phyloP scores from a whole-genome alignment of 768 basidiomycete genomes.

The Strobilomyces echinocephalus region DNA sequence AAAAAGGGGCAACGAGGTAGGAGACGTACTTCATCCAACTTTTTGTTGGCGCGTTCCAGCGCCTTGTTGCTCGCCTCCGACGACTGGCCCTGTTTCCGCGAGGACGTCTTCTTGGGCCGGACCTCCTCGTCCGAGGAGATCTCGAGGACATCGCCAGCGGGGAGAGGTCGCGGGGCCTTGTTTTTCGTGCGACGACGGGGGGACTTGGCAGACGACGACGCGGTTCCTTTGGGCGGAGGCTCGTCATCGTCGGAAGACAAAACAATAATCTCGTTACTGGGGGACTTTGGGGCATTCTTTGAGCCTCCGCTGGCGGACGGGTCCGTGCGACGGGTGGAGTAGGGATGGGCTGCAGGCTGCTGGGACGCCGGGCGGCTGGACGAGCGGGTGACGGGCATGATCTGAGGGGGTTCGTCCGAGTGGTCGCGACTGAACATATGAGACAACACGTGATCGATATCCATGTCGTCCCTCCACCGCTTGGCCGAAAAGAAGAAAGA shows the following conservation, averaged over 20 bases:
- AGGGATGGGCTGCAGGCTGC: background rate
- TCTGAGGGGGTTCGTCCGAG: background rate
- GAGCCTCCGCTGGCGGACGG: constrained; percentile 3
- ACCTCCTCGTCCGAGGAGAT: constrained; percentile 55
- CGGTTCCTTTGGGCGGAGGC: constrained; percentile 18
- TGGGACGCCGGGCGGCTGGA: constrained; percentile 18
- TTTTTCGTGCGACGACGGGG: constrained; percentile 8
- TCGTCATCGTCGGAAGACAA: constrained; percentile 33
- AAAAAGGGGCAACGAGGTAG: background rate
- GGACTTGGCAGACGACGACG: constrained; percentile 8
- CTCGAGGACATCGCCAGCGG: constrained; percentile 43
- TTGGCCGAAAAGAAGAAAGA: constrained; percentile 79
- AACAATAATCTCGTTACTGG: constrained; percentile 28
- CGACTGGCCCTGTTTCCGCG: constrained; percentile 16
- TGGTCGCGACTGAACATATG: constrained; percentile 10
- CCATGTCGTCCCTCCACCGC: constrained; percentile 47
- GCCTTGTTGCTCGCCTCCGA: constrained; percentile 11
- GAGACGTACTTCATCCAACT: constrained; percentile 39
- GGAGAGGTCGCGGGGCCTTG: constrained; percentile 17
- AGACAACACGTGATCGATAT: background rate
- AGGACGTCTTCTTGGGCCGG: constrained; percentile 2
- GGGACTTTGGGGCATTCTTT: constrained; percentile 14
- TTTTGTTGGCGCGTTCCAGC: constrained; percentile 39
- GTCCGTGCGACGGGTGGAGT: constrained; percentile 7
- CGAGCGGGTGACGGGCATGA: constrained; percentile 29